These are phyloP conservation scores for Malus asiatica DNA, from an alignment of 306 rosid genomes.

Conservation along the genomic window DNA sequence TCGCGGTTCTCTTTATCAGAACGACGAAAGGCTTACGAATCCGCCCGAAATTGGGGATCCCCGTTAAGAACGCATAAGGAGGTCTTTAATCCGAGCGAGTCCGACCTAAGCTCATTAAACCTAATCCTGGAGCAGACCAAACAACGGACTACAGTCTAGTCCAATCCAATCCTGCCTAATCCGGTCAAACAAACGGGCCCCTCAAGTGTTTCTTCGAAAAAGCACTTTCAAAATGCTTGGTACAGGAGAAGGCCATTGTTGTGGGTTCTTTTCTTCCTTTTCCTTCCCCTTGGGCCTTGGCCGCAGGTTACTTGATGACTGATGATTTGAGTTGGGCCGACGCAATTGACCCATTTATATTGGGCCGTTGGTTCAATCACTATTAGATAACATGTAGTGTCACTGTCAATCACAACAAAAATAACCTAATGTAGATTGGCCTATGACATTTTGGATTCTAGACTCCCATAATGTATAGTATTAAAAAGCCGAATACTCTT, in stretches of 20 bases:
- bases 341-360: too few species aligned
- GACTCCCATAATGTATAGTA: neutral
- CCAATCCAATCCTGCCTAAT: too few species aligned
- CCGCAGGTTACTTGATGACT: neutral
- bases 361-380: neutral
- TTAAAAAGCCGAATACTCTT: neutral
- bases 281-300: neutral
- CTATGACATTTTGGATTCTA: neutral
- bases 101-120: too few species aligned
- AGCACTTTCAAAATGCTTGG: neutral
- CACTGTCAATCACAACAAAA: neutral
- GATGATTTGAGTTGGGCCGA: neutral
- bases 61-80: too few species aligned
- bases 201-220: neutral
- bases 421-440: neutral
- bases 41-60: too few species aligned
- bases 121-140: too few species aligned
- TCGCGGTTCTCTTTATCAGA: too few species aligned
- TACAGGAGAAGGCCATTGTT: neutral
- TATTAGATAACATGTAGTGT: neutral
- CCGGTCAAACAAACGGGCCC: too few species aligned
- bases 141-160: too few species aligned
- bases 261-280: neutral
- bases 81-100: too few species aligned
- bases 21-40: too few species aligned